Conservation (phyloP, 2,329 filamentous ascomycete species). For the Incumbomyces delicatus region DNA sequence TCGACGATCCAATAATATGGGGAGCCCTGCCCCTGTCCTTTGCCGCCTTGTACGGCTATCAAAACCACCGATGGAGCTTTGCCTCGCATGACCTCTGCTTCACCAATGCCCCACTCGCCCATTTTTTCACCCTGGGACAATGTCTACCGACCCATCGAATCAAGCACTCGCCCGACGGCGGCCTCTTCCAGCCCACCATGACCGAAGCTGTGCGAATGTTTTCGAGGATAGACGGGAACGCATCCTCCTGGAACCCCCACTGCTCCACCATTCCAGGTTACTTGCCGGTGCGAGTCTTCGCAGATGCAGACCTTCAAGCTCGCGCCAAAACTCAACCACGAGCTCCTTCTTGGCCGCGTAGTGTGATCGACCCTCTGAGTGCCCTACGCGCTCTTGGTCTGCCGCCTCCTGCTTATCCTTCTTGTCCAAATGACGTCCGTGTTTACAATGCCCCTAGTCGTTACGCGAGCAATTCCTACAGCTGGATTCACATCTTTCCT, state of each 20-base stretch:
- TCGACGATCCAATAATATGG: conserved; percentile 94
- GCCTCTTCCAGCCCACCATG: conserved; percentile 82
- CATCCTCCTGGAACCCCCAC: conserved; percentile 33
- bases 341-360: conserved; percentile 42
- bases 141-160: conserved; percentile 79
- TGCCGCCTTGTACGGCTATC: conserved; percentile 51
- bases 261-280: conserved; percentile 12
- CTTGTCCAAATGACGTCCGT: conserved; percentile 56
- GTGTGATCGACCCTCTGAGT: conserved; percentile 39
- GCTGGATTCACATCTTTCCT: conserved; percentile 93
- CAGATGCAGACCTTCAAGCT: conserved; percentile 20
- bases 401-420: conserved; percentile 25
- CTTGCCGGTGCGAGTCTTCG: conserved; percentile 13
- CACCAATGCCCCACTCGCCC: conserved; percentile 56
- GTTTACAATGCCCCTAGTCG: conserved; percentile 61
- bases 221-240: conserved; percentile 39
- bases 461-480: conserved; percentile 58
- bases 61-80: conserved; percentile 75
- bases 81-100: conserved; percentile 96
- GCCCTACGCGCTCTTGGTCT: conserved; percentile 30
- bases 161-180: conserved; percentile 68
- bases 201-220: conserved; percentile 76
- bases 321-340: conserved; percentile 38
- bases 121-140: conserved; percentile 84
- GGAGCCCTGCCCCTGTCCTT: conserved; percentile 72